phyloP scores from a whole-genome alignment of 176 grass and related monocot genomes.

The Carex kokanica region DNA sequence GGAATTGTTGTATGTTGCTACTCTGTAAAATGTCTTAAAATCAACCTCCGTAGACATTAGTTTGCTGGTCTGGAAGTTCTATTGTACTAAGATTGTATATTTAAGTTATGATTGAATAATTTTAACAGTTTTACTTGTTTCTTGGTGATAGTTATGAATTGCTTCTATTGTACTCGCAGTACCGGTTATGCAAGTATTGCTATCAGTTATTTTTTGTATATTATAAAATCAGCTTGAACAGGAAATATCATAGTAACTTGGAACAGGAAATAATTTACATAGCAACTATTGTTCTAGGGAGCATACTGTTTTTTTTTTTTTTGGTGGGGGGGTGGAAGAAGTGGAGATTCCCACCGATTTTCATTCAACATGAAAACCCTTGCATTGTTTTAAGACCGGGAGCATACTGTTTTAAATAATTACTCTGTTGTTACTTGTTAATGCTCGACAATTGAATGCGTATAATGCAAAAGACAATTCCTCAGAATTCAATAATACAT shows the following conservation, averaged over 20 bases:
- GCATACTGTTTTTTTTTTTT: not conserved
- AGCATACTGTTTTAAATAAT: not conserved
- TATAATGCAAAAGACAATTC: not conserved
- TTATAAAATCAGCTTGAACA: not conserved
- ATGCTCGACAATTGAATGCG: not conserved
- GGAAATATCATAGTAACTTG: not conserved
- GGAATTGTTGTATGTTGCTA: not conserved
- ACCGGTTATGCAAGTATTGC: not conserved
- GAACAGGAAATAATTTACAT: not conserved
- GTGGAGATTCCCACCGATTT: too few species aligned
- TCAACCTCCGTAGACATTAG: not conserved
- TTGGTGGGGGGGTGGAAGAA: too few species aligned
- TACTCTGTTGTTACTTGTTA: not conserved
- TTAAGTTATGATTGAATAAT: not conserved
- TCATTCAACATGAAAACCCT: too few species aligned
- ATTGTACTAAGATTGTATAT: not conserved
- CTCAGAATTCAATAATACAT: not conserved
- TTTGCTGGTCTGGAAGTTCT: not conserved
- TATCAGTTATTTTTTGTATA: not conserved
- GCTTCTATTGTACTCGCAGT: not conserved
- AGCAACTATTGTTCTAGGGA: not conserved
- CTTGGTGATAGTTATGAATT: not conserved
- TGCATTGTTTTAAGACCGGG: not conserved
- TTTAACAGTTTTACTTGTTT: not conserved
- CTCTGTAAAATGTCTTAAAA: constrained; percentile 1